phyloP scores from a whole-genome alignment of 2,329 filamentous ascomycete species.

The Colletotrichum liaoningense region DNA sequence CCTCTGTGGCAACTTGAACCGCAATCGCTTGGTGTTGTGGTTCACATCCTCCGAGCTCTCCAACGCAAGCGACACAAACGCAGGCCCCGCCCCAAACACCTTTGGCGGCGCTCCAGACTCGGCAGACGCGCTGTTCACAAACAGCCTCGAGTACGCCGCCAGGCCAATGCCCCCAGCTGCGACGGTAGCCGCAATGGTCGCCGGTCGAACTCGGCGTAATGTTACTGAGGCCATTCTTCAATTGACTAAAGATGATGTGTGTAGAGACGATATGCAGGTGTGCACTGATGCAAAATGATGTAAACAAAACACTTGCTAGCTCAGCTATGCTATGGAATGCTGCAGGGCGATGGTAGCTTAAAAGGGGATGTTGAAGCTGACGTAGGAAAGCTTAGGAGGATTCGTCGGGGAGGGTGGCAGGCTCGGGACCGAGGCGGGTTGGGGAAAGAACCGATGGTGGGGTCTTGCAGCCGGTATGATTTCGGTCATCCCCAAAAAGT shows the following conservation, averaged over 20 bases:
- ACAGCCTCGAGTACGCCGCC: constrained; percentile 38
- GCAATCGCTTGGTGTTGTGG: constrained; percentile 94
- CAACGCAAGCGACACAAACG: constrained; percentile 82
- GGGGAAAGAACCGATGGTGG: constrained; percentile 7
- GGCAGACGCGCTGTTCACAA: constrained; percentile 37
- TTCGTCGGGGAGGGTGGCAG: background rate
- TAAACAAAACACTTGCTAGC: background rate
- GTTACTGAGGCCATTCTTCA: constrained; percentile 23
- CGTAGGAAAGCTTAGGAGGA: background rate
- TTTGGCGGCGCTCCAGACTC: constrained; percentile 24
- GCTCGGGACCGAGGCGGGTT: constrained; percentile 8
- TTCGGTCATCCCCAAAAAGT: constrained; percentile 35
- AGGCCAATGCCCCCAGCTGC: constrained; percentile 26
- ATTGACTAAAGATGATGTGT: background rate
- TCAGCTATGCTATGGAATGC: background rate
- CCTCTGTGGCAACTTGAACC: constrained; percentile 86
- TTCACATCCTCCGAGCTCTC: constrained; percentile 83
- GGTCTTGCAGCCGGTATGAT: constrained; percentile 6
- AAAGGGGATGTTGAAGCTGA: background rate
- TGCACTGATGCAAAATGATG: background rate
- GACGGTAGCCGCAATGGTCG: constrained; percentile 39
- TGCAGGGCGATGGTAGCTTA: background rate
- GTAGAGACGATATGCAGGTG: background rate
- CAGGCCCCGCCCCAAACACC: constrained; percentile 49
- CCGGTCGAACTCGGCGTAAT: constrained; percentile 35